These are phyloP conservation scores for Warburgia ugandensis DNA, from an alignment of 164 flowering plant genomes.

Conservation along the genomic window DNA sequence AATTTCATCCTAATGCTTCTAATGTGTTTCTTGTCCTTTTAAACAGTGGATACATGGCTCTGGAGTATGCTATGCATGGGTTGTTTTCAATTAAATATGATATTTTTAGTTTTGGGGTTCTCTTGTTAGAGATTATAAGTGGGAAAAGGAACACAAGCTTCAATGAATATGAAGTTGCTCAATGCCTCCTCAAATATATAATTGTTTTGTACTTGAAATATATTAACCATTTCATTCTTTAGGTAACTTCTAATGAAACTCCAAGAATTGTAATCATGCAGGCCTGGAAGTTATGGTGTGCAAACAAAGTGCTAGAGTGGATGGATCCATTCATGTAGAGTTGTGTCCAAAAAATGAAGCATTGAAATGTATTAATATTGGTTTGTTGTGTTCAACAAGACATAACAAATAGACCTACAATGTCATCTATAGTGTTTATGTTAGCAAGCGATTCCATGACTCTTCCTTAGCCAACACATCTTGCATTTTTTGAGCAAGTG, in stretches of 20 bases:
- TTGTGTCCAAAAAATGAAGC: conserved; percentile 15
- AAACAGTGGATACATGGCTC: conserved; percentile 15
- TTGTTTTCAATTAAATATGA: conserved; percentile 5
- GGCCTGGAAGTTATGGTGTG: conserved; percentile 43
- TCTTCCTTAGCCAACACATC: conserved; percentile 14
- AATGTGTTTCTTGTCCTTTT: no score
- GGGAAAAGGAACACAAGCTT: background rate
- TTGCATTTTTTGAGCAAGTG: conserved; percentile 13
- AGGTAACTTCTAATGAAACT: background rate
- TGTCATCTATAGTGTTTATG: conserved; percentile 32
- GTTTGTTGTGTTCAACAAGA: conserved; percentile 41
- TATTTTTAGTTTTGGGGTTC: conserved; percentile 6
- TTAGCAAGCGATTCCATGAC: conserved; percentile 10
- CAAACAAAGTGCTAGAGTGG: conserved; percentile 23
- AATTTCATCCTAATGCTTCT: no score
- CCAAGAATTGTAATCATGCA: conserved; percentile 11
- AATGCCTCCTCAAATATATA: conserved; percentile 3
- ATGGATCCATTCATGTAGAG: conserved; percentile 22
- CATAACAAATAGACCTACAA: conserved; percentile 32
- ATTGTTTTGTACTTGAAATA: background rate
- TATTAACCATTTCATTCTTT: background rate
- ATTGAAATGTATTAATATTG: conserved; percentile 39
- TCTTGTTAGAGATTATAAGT: conserved; percentile 9
- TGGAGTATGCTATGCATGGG: conserved; percentile 10
- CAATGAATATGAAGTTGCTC: background rate